These are phyloP conservation scores for Barnettozyma hawaiiensis DNA, from an alignment of 1,139 yeast species.

Conservation along the genomic window DNA sequence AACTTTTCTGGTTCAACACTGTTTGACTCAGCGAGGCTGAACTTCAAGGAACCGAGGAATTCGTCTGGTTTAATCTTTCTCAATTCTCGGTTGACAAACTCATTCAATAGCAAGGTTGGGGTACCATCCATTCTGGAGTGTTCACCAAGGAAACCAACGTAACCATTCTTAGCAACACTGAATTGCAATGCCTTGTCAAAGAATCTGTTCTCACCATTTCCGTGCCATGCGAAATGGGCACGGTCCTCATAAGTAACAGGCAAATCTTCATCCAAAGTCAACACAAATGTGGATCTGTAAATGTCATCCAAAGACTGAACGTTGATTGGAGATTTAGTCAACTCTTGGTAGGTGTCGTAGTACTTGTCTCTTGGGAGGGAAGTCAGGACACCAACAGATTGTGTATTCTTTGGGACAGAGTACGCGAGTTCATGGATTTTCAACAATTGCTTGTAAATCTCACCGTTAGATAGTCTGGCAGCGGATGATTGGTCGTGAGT, in stretches of 20 bases:
- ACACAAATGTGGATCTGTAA: slow-evolving; percentile 71
- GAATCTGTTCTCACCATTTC: slow-evolving; percentile 85
- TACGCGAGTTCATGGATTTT: slow-evolving; percentile 43
- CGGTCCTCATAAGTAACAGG: slow-evolving; percentile 85
- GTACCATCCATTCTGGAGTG: slow-evolving; percentile 99
- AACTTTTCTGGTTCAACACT: slow-evolving; percentile 35
- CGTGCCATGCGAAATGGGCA: slow-evolving; percentile 89
- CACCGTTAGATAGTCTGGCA: slow-evolving; percentile 49
- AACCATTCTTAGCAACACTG: slow-evolving; percentile 74
- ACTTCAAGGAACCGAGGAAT: slow-evolving; percentile 23
- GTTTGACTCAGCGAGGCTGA: slow-evolving; percentile 27
- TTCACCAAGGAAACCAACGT: slow-evolving; percentile 92
- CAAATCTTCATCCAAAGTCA: slow-evolving; percentile 67
- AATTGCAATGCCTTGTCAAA: slow-evolving; percentile 91
- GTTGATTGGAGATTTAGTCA: slow-evolving; percentile 49
- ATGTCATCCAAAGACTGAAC: slow-evolving; percentile 62
- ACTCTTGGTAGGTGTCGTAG: slow-evolving; percentile 54
- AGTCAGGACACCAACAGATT: slow-evolving; percentile 69
- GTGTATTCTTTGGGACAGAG: slow-evolving; percentile 36
- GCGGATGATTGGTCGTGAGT: slow-evolving; percentile 52
- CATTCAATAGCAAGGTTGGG: slow-evolving; percentile 86
- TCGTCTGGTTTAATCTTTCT: slow-evolving; percentile 39
- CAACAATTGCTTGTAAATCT: slow-evolving; percentile 62
- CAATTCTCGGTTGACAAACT: slow-evolving; percentile 59
- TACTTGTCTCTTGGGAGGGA: slow-evolving; percentile 84